Percentiles rank a stretch among this genome's conserved stretches.
These are phyloP conservation scores for Fragaria ananassa DNA, from an alignment of 306 rosid genomes.

Conservation along the genomic window DNA sequence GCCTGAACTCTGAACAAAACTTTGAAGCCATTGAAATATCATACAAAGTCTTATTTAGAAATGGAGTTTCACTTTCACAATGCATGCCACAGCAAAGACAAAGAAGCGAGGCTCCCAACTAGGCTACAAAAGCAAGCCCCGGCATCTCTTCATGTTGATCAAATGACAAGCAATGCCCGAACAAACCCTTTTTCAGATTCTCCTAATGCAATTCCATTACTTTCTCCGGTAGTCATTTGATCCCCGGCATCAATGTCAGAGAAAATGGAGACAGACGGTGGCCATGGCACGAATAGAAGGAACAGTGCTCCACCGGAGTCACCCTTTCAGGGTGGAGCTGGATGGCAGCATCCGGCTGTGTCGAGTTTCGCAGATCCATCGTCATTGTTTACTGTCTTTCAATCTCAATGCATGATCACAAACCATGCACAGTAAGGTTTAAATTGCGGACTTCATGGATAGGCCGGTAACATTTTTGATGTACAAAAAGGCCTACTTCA, in stretches of 20 bases:
- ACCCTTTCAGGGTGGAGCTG: conserved; percentile 8
- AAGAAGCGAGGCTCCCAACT: conserved; percentile 30
- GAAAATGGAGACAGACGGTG: conserved; percentile 9
- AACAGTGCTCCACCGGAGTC: background rate
- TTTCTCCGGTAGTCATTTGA: conserved; percentile 49
- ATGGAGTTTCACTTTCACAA: conserved; percentile 5
- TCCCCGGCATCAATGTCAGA: conserved; percentile 46
- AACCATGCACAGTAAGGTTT: conserved; percentile 41
- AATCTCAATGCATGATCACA: conserved; percentile 47
- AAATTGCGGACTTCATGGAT: background rate
- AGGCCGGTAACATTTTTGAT: background rate
- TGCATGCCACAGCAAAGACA: background rate
- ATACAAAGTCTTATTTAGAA: background rate
- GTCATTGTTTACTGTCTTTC: conserved; percentile 45
- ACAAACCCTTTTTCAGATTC: conserved; percentile 27
- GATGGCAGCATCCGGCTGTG: conserved; percentile 65
- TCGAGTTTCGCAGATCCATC: conserved; percentile 42
- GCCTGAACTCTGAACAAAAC: background rate
- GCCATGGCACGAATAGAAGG: background rate
- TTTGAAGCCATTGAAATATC: background rate
- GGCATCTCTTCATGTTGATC: conserved; percentile 48
- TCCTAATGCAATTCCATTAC: conserved; percentile 61
- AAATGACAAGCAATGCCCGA: conserved; percentile 3
- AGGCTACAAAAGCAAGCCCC: conserved; percentile 75
- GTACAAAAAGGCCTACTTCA: background rate